A percentile compares a stretch with the other conserved stretches of the same genome.
Evolutionary conservation across 192 early-diverging fungal species (phyloP).

Genomic region (Coemansia sp.): DNA sequence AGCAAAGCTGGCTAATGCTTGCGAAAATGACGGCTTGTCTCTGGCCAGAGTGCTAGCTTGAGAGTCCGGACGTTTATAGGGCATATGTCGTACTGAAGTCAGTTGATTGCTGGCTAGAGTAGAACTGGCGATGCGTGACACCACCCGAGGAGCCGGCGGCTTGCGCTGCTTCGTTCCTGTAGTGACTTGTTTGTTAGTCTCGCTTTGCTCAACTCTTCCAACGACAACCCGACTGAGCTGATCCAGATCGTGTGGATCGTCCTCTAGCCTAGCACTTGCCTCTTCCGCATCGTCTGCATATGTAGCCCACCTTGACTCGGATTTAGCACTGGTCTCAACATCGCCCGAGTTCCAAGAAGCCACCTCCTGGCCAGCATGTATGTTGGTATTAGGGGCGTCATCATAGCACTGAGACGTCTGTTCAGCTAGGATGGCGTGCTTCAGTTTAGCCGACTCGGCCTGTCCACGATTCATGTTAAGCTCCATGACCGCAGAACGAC

Average conservation of each 20-base stretch:
- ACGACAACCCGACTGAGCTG: constrained; percentile 22
- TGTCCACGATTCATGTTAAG: constrained; percentile 48
- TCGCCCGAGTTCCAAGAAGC: background rate
- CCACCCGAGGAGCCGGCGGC: background rate
- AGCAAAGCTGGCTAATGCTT: constrained; percentile 15
- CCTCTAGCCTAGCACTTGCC: background rate
- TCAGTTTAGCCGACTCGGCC: constrained; percentile 6
- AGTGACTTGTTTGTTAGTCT: background rate
- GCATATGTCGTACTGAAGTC: background rate
- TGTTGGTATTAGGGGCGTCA: too few relatives aligned
- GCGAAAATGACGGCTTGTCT: constrained; percentile 8
- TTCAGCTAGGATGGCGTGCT: background rate
- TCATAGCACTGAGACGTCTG: background rate
- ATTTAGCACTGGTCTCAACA: background rate
- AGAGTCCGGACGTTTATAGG: background rate
- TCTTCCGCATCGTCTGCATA: constrained; percentile 12
- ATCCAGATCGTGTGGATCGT: constrained; percentile 11
- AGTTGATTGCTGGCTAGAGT: background rate
- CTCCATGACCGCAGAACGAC: constrained; percentile 41
- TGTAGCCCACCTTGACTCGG: constrained; percentile 31
- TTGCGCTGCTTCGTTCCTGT: background rate
- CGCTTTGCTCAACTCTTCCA: constrained; percentile 7
- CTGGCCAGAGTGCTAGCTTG: background rate
- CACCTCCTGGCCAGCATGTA: background rate
- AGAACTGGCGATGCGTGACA: background rate